A percentile compares a stretch with the other conserved stretches of the same genome.
Conservation (phyloP, 2,329 filamentous ascomycete species). For the Colletotrichum spaethianum region DNA sequence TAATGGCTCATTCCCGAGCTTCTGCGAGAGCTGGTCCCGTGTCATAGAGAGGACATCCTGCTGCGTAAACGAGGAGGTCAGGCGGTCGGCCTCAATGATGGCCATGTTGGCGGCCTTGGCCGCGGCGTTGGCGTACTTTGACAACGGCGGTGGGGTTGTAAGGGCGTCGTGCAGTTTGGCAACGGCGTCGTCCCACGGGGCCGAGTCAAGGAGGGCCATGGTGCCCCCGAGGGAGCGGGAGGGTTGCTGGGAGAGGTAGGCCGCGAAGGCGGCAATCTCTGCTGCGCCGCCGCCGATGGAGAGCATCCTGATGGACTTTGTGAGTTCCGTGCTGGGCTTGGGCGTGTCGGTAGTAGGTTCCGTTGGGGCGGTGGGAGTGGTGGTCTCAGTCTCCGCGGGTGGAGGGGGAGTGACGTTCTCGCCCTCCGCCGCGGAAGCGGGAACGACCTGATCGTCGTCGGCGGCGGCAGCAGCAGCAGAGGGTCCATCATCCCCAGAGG, state of each 20-base stretch:
- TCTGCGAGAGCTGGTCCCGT: slow-evolving; percentile 49
- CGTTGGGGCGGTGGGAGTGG: neutral
- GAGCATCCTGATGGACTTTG: slow-evolving; percentile 55
- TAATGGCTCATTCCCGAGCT: slow-evolving; percentile 54
- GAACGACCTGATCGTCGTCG: neutral
- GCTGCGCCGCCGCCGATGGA: slow-evolving; percentile 72
- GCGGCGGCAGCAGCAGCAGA: neutral
- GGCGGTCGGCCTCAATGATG: slow-evolving; percentile 56
- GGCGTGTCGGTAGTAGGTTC: neutral
- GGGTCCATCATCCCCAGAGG: neutral
- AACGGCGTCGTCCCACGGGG: slow-evolving; percentile 79
- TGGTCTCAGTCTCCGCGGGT: neutral
- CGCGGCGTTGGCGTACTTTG: slow-evolving; percentile 66
- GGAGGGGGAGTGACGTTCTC: neutral
- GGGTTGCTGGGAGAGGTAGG: slow-evolving; percentile 53
- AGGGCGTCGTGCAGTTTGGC: slow-evolving; percentile 70
- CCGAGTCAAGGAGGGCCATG: slow-evolving; percentile 84
- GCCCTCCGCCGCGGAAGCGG: neutral
- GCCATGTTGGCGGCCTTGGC: slow-evolving; percentile 60
- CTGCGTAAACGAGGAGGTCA: slow-evolving; percentile 61
- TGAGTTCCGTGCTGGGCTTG: slow-evolving; percentile 15
- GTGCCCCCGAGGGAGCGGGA: slow-evolving; percentile 46
- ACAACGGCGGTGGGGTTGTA: slow-evolving; percentile 64
- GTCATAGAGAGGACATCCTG: slow-evolving; percentile 64
- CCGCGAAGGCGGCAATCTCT: slow-evolving; percentile 71